Conservation (phyloP, 306 rosid genomes). For the Ammopiptanthus mongolicus region DNA sequence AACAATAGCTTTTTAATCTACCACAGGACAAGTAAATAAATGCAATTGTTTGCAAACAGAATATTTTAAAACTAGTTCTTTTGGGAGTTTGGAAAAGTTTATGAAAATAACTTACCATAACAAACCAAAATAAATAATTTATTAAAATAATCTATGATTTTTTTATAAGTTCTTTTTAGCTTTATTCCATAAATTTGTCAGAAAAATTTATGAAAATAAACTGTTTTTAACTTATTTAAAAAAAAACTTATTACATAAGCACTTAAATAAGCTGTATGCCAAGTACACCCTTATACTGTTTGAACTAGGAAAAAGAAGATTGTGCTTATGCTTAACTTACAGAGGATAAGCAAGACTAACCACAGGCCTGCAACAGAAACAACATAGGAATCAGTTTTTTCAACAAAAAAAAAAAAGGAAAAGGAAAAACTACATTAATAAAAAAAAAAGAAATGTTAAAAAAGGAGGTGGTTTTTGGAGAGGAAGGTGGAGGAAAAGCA, state of each 20-base stretch:
- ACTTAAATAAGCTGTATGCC: too few relatives aligned
- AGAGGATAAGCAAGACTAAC: conserved; percentile 92
- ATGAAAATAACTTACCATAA: too few relatives aligned
- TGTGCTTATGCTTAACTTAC: conserved; percentile 41
- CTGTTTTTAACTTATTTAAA: too few relatives aligned
- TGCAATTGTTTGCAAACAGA: neutral
- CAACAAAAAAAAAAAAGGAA: neutral
- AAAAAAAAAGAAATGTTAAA: neutral
- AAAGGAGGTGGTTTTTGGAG: neutral
- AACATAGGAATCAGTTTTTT: neutral
- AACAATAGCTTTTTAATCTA: neutral
- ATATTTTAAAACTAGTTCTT: neutral
- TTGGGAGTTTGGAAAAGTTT: too few relatives aligned
- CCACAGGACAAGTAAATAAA: neutral
- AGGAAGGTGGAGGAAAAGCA: neutral
- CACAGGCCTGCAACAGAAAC: conserved; percentile 73
- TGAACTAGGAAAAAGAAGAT: neutral
- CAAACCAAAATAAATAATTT: too few relatives aligned
- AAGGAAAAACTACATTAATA: neutral
- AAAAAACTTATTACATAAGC: too few relatives aligned
- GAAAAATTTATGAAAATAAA: too few relatives aligned
- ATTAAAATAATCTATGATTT: too few relatives aligned
- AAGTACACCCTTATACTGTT: too few relatives aligned
- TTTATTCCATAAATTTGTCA: too few relatives aligned
- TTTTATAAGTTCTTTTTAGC: too few relatives aligned